A percentile compares a stretch with the other conserved stretches of the same genome.
Evolutionary conservation across 768 basidiomycete species (phyloP).

Genomic region (Aureoboletus auriporus): DNA sequence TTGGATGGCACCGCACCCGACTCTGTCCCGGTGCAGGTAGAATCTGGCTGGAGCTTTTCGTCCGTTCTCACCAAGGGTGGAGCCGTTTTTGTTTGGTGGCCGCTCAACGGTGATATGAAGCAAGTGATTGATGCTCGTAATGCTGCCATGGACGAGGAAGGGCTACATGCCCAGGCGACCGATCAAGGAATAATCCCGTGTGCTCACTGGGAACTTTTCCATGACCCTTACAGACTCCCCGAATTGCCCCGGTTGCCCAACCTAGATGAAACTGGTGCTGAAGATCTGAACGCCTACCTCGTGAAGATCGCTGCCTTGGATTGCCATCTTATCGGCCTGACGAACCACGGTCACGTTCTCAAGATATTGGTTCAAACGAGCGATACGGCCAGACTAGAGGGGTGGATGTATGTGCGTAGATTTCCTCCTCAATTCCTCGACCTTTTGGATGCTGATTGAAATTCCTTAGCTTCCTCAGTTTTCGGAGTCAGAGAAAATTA

Average conservation of each 20-base stretch:
- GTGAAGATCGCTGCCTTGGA: constrained; percentile 82
- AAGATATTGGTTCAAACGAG: constrained; percentile 47
- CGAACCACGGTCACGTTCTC: constrained; percentile 74
- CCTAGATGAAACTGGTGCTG: constrained; percentile 28
- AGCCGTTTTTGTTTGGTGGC: constrained; percentile 76
- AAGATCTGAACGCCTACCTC: constrained; percentile 41
- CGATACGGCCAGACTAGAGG: constrained; percentile 35
- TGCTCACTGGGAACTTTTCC: constrained; percentile 50
- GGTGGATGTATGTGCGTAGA: constrained; percentile 74
- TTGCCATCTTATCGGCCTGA: constrained; percentile 70
- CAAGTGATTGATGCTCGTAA: constrained; percentile 36
- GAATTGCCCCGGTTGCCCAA: constrained; percentile 57
- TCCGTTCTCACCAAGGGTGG: constrained; percentile 69
- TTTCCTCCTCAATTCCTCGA: not conserved
- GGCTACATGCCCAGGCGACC: constrained; percentile 28
- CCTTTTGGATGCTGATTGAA: not conserved
- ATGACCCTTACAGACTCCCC: constrained; percentile 57
- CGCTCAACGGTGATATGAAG: constrained; percentile 43
- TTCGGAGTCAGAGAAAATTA: constrained; percentile 56
- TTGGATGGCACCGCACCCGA: constrained; percentile 41
- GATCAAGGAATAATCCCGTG: constrained; percentile 53
- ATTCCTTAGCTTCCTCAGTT: constrained; percentile 62
- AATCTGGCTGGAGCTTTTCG: constrained; percentile 82
- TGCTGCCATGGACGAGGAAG: constrained; percentile 42
- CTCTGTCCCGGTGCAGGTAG: constrained; percentile 56